These are phyloP conservation scores for Colletotrichum sp. DNA, from an alignment of 2,329 filamentous ascomycete genomes.

Conservation along the genomic window DNA sequence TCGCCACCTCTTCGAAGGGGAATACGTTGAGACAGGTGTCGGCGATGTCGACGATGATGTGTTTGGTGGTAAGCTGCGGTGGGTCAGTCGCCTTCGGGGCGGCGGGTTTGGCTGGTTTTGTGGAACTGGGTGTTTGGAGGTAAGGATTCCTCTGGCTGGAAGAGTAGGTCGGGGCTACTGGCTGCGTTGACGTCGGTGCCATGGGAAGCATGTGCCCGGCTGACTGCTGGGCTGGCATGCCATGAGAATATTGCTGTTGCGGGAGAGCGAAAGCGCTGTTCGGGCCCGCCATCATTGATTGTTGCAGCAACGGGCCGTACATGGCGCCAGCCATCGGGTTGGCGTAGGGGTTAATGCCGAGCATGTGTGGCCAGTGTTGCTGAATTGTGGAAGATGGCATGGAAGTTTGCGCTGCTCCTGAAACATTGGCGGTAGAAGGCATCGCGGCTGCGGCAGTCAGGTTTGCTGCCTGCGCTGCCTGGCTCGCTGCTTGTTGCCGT, in stretches of 20 bases:
- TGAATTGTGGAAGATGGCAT: background rate
- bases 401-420: background rate
- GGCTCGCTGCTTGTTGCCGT: conserved; percentile 15
- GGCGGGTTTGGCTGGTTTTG: background rate
- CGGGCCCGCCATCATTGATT: background rate
- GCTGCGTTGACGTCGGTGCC: background rate
- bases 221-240: background rate
- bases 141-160: background rate
- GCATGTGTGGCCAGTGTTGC: conserved; percentile 7
- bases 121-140: background rate
- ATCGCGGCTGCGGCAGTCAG: background rate
- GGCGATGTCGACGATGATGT: conserved; percentile 53
- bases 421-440: background rate
- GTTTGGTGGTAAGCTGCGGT: conserved; percentile 35
- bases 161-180: background rate
- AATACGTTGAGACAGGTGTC: conserved; percentile 52
- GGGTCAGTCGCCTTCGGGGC: conserved; percentile 21
- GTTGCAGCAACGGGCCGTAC: conserved; percentile 15
- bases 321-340: conserved; percentile 6
- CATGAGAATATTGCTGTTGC: background rate
- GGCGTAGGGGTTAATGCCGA: conserved; percentile 14
- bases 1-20: conserved; percentile 50
- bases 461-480: background rate
- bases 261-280: background rate
- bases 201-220: background rate